These are phyloP conservation scores for Paxillus ammoniavirescens DNA, from an alignment of 768 basidiomycete species.

Conservation along the genomic window DNA sequence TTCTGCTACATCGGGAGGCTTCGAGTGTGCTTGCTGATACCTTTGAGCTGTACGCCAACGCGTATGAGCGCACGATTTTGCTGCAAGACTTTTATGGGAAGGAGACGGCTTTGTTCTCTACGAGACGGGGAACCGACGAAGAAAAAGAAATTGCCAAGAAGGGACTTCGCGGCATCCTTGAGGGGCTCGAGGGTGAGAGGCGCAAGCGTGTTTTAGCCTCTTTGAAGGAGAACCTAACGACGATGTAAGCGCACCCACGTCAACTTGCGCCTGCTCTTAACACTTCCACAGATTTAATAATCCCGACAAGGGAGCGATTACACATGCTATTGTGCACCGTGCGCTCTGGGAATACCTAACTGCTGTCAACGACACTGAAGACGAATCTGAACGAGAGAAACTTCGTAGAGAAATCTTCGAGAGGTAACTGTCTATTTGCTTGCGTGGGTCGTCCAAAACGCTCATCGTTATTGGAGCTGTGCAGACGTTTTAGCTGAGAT, in stretches of 20 bases:
- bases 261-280: conserved; percentile 1
- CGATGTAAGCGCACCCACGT: conserved; percentile 54
- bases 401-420: conserved; percentile 79
- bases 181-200: conserved; percentile 60
- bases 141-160: conserved; percentile 65
- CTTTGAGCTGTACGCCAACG: conserved; percentile 84
- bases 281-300: conserved; percentile 74
- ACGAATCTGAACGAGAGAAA: conserved; percentile 70
- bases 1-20: conserved; percentile 85
- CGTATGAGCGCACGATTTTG: conserved; percentile 78
- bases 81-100: conserved; percentile 90
- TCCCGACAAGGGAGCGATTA: conserved; percentile 84
- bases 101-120: conserved; percentile 72
- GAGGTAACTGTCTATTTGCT: conserved; percentile 42
- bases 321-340: conserved; percentile 85
- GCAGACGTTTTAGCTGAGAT: conserved; percentile 88
- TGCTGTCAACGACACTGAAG: conserved; percentile 54
- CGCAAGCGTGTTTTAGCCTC: conserved; percentile 63
- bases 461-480: conserved; percentile 45
- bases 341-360: conserved; percentile 83
- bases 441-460: neutral
- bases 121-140: conserved; percentile 52
- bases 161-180: conserved; percentile 67
- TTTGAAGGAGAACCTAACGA: conserved; percentile 70
- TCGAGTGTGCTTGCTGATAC: conserved; percentile 82